Base-by-base conservation (phyloP, 306 rosid genomes). In the Gleditsia sinensis region DNA sequence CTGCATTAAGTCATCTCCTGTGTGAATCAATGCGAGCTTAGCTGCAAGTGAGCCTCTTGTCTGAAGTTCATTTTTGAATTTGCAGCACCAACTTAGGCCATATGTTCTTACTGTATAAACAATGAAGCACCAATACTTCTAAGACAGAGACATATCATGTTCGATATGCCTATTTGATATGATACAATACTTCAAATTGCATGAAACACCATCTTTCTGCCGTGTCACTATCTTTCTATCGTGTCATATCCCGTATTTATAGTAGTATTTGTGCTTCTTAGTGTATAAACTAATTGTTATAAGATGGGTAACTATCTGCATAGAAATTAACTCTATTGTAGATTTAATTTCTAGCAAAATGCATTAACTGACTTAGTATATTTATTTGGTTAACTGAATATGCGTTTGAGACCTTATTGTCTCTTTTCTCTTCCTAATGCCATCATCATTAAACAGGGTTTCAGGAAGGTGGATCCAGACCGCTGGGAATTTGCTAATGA, bases 401-500 rank as follows among this genome's bases (percentile, higher is more conserved):
- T 70, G 57, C 32, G 16, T 59, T 81, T 28, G 51, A 57, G n/a
- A 59, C 24, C 6, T 12, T 67, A n/a, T 13, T 34, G n/a, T 39
- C 16, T 68, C 21, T 61, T 60, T 19, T 28, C 23, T 28, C 60
- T 71, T 67, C 62, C 48, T 58, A 27, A 79, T 17, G 23, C 67
- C 46, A 13, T 57, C 24, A 13, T 58, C 61, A 53, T 81, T 39
- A 20, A 80, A 65, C 80, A 94, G 99, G 99, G 99, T 53, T 94
- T 94, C 65, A 90, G 97, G 84, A 94, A 94, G 82, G 97, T 94
- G 23, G 97, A 94, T 87, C 99, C 99, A 37, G 99, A 94, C 76
- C 93, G 96, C 61, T 94, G 99, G 99, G 99, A 94, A 79, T 94
- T 94, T 83, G 99, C 99, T 39, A 90, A 94, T 71, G 99, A 92